These are phyloP conservation scores for Dactylonectria estremocensis DNA, from an alignment of 2,329 filamentous ascomycete genomes.

Conservation along the genomic window DNA sequence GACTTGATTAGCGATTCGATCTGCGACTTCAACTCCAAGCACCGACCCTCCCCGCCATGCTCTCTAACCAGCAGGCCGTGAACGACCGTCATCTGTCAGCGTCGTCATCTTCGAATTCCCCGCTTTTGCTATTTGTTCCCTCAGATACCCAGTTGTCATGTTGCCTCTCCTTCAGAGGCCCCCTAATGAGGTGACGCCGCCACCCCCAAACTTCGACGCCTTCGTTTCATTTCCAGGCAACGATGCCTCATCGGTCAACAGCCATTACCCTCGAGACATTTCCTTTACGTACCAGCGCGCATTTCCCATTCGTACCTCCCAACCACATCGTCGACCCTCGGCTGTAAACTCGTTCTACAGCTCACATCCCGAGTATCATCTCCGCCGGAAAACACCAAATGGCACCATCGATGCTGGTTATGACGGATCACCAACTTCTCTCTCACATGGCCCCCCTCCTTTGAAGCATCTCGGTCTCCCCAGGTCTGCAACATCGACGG, in stretches of 20 bases:
- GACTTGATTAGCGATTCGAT: constrained; percentile 48
- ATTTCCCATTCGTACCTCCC: constrained; percentile 54
- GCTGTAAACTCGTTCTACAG: constrained; percentile 41
- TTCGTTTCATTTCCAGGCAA: constrained; percentile 44
- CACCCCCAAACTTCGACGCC: constrained; percentile 57
- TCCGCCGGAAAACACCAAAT: constrained; percentile 92
- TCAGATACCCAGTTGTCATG: constrained; percentile 57
- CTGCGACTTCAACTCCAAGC: constrained; percentile 38
- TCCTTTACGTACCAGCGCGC: constrained; percentile 45
- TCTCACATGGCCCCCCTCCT: constrained; percentile 80
- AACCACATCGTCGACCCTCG: constrained; percentile 42
- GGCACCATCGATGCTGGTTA: constrained; percentile 95
- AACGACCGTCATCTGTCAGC: constrained; percentile 51
- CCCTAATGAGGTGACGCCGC: constrained; percentile 64
- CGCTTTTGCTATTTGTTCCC: constrained; percentile 43
- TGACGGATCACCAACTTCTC: constrained; percentile 84
- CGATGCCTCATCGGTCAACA: constrained; percentile 35
- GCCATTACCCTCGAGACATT: constrained; percentile 50
- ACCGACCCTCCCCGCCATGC: constrained; percentile 48
- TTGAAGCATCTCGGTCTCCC: constrained; percentile 88
- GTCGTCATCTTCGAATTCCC: constrained; percentile 47
- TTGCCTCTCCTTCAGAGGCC: constrained; percentile 68
- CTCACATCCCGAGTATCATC: constrained; percentile 76
- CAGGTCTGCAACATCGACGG: constrained; percentile 52
- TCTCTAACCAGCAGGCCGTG: constrained; percentile 62